Percentiles rank a stretch among this genome's conserved stretches.
These are phyloP conservation scores for Camelina hispida DNA, from an alignment of 345 rosid genomes.

Conservation along the genomic window DNA sequence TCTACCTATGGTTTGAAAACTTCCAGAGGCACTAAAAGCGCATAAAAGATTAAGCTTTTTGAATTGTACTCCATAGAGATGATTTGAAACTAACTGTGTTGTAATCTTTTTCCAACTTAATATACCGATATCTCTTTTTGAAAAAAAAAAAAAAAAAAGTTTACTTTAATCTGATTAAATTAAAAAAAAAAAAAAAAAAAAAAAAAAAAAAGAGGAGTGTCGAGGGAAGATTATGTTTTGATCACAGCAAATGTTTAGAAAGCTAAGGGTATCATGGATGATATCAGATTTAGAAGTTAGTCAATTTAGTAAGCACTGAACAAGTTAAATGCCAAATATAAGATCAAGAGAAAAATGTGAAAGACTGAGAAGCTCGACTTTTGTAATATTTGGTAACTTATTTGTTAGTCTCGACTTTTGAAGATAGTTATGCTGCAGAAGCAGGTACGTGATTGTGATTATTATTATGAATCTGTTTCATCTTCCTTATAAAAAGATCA, in stretches of 20 bases:
- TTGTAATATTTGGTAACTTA: conserved; percentile 40
- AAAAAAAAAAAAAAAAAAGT: too few species aligned
- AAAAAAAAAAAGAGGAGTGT: too few species aligned
- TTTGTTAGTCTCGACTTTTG: not conserved
- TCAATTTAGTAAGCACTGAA: conserved; percentile 1
- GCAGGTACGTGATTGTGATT: conserved; percentile 60
- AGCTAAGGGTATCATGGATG: not conserved
- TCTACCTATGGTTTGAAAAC: too few species aligned
- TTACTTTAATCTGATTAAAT: too few species aligned
- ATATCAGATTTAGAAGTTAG: not conserved
- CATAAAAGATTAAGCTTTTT: too few species aligned
- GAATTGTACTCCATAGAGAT: too few species aligned
- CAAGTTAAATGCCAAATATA: not conserved
- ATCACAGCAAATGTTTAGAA: not conserved
- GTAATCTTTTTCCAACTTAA: too few species aligned
- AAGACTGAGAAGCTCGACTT: not conserved
- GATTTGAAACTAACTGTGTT: too few species aligned
- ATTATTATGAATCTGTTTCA: conserved; percentile 41
- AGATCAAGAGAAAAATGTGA: conserved; percentile 1
- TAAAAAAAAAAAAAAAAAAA: too few species aligned
- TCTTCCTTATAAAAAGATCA: not conserved
- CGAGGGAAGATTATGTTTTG: too few species aligned
- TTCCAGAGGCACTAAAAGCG: too few species aligned
- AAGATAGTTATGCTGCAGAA: conserved; percentile 96
- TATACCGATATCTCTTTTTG: too few species aligned